Percentiles rank a stretch among this genome's conserved stretches.
Evolutionary conservation across 2,329 filamentous ascomycete species (phyloP).

Genomic region (Ophiocordyceps camponoti-saundersi): DNA sequence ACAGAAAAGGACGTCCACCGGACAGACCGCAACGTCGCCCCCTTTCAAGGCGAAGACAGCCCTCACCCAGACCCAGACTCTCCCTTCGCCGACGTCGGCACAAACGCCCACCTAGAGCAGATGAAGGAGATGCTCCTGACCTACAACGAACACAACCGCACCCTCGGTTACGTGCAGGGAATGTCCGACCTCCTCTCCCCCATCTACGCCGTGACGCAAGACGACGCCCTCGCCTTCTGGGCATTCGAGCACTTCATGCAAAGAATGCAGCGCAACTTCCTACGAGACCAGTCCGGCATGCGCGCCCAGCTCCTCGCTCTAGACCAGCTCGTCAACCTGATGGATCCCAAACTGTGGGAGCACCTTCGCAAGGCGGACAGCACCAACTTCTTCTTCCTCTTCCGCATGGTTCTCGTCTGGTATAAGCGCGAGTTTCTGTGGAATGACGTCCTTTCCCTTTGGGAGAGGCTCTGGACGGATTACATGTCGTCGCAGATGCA

Average conservation of each 20-base stretch:
- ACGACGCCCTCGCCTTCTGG: slow-evolving; percentile 95
- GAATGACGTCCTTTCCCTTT: slow-evolving; percentile 70
- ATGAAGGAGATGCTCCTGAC: slow-evolving; percentile 98
- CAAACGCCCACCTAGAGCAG: slow-evolving; percentile 94
- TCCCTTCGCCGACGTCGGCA: slow-evolving; percentile 81
- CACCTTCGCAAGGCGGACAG: slow-evolving; percentile 83
- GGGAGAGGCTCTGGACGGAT: slow-evolving; percentile 93
- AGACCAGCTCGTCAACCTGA: slow-evolving; percentile 88
- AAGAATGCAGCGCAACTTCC: slow-evolving; percentile 92
- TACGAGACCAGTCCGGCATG: slow-evolving; percentile 94
- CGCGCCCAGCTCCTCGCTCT: slow-evolving; percentile 76
- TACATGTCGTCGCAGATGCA: slow-evolving; percentile 81
- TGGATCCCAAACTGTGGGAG: slow-evolving; percentile 86
- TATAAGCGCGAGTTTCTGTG: slow-evolving; percentile 96
- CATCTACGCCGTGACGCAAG: slow-evolving; percentile 93
- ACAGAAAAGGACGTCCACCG: slow-evolving; percentile 97
- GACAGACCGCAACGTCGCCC: slow-evolving; percentile 85
- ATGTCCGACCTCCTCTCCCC: slow-evolving; percentile 96
- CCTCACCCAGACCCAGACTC: slow-evolving; percentile 93
- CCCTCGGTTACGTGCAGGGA: slow-evolving; percentile 91
- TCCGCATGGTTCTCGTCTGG: slow-evolving; percentile 97
- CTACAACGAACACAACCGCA: slow-evolving; percentile 95
- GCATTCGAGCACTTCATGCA: slow-evolving; percentile 93
- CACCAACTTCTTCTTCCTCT: slow-evolving; percentile 99
- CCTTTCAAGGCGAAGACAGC: slow-evolving; percentile 91